Evolutionary conservation across 768 basidiomycete species (phyloP).

Genomic region (Agaricus sinodeliciosus): DNA sequence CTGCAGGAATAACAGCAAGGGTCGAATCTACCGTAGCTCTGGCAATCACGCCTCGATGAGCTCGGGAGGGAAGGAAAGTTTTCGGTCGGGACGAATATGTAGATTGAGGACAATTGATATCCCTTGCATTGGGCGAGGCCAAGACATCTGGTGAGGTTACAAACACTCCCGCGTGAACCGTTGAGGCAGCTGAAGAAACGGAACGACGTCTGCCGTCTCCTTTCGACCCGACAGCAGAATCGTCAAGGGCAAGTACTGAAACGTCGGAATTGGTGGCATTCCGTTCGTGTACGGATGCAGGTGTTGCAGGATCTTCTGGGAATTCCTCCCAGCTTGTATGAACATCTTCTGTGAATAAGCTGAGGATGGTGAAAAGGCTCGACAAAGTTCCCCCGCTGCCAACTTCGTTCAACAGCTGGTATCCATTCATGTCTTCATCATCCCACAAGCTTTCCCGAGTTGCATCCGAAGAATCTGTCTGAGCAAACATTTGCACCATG

Average conservation of each 20-base stretch:
- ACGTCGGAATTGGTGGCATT: slow-evolving; percentile 56
- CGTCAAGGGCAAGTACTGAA: slow-evolving; percentile 47
- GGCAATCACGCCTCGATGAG: slow-evolving; percentile 76
- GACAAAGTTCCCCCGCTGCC: slow-evolving; percentile 93
- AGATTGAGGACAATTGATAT: slow-evolving; percentile 16
- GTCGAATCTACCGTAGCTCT: slow-evolving; percentile 92
- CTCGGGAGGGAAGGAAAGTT: slow-evolving; percentile 22
- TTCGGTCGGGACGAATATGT: slow-evolving; percentile 15
- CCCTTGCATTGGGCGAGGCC: slow-evolving; percentile 2
- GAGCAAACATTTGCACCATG: slow-evolving; percentile 89
- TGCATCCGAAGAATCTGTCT: slow-evolving; percentile 47
- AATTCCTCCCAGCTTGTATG: slow-evolving; percentile 83
- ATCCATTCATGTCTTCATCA: slow-evolving; percentile 88
- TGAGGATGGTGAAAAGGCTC: slow-evolving; percentile 93
- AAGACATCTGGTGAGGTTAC: slow-evolving; percentile 16
- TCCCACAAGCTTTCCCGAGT: slow-evolving; percentile 60
- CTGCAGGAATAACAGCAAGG: slow-evolving; percentile 96
- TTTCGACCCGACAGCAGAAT: slow-evolving; percentile 14
- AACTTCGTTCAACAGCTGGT: slow-evolving; percentile 94
- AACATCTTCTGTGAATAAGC: slow-evolving; percentile 92
- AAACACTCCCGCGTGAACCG: slow-evolving; percentile 45
- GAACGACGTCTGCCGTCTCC: slow-evolving; percentile 44
- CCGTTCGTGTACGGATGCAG: slow-evolving; percentile 17
- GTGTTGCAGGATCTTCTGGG: slow-evolving; percentile 20
- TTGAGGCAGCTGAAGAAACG: slow-evolving; percentile 62